These are phyloP conservation scores for Daldinia concentrica DNA, from an alignment of 495 filamentous ascomycete genomes.

Conservation along the genomic window DNA sequence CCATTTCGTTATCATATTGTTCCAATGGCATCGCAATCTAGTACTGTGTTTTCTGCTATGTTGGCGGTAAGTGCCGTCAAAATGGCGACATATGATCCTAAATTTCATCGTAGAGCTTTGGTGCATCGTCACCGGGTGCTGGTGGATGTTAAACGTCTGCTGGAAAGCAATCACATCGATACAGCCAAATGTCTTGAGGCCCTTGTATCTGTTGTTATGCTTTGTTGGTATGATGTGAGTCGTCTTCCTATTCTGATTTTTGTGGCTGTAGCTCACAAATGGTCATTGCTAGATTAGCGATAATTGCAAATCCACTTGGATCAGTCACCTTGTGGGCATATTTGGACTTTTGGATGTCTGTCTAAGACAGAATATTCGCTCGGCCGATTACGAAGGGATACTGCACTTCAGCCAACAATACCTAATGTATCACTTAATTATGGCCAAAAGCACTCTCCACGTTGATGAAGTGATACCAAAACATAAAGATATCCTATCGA, in stretches of 20 bases:
- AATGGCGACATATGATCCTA: conserved; percentile 4
- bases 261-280: background rate
- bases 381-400: background rate
- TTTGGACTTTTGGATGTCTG: conserved; percentile 10
- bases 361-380: background rate
- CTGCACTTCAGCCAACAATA: conserved; percentile 12
- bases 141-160: conserved; percentile 1
- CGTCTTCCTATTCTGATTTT: background rate
- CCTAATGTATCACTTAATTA: conserved; percentile 8
- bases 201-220: conserved; percentile 8
- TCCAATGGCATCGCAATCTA: background rate
- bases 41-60: background rate
- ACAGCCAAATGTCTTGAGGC: conserved; percentile 9
- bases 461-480: conserved; percentile 10
- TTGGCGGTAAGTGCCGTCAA: conserved; percentile 5
- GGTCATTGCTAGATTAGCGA: conserved; percentile 9
- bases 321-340: conserved; percentile 8
- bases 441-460: conserved; percentile 8
- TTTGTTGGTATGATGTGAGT: conserved; percentile 21
- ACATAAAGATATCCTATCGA: background rate
- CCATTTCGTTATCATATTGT: conserved; percentile 1
- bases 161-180: background rate
- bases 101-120: conserved; percentile 8
- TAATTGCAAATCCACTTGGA: conserved; percentile 4
- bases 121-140: conserved; percentile 13